phyloP scores from a whole-genome alignment of 148 eudicot genomes.

The Cornus florida region DNA sequence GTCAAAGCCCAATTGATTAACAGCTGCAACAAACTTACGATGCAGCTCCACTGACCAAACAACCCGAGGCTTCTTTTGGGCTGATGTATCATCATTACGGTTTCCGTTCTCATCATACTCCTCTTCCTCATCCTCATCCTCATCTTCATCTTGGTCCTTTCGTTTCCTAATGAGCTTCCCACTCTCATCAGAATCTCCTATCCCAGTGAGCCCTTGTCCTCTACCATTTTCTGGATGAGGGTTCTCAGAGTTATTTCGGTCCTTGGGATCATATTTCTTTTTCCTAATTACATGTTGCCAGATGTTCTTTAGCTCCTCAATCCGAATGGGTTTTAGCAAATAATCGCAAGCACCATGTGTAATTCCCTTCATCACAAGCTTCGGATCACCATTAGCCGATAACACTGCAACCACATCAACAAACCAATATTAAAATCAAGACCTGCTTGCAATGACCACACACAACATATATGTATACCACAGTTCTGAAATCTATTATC shows the following conservation, averaged over 20 bases:
- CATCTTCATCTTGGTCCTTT: constrained; percentile 52
- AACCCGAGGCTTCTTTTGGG: constrained; percentile 70
- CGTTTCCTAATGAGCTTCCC: constrained; percentile 41
- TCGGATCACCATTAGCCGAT: constrained; percentile 61
- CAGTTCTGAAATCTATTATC: neutral
- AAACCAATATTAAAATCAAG: neutral
- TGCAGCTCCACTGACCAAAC: constrained; percentile 75
- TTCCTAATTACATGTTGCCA: constrained; percentile 69
- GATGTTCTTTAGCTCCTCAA: constrained; percentile 66
- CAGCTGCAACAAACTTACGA: constrained; percentile 78
- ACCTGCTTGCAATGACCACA: neutral
- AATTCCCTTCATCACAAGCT: constrained; percentile 70
- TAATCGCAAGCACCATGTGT: constrained; percentile 74
- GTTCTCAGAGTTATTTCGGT: constrained; percentile 32
- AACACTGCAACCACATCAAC: constrained; percentile 36
- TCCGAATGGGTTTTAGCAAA: constrained; percentile 61
- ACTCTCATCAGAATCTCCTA: constrained; percentile 43
- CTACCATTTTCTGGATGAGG: constrained; percentile 28
- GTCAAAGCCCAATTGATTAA: constrained; percentile 59
- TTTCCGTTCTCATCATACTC: constrained; percentile 44
- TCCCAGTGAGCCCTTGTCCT: constrained; percentile 26
- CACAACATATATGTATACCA: neutral
- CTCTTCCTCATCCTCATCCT: constrained; percentile 44
- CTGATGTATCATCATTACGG: constrained; percentile 49
- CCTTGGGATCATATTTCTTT: constrained; percentile 42